Evolutionary conservation across 2,329 filamentous ascomycete species (phyloP).

Genomic region (Colletotrichum sojae): DNA sequence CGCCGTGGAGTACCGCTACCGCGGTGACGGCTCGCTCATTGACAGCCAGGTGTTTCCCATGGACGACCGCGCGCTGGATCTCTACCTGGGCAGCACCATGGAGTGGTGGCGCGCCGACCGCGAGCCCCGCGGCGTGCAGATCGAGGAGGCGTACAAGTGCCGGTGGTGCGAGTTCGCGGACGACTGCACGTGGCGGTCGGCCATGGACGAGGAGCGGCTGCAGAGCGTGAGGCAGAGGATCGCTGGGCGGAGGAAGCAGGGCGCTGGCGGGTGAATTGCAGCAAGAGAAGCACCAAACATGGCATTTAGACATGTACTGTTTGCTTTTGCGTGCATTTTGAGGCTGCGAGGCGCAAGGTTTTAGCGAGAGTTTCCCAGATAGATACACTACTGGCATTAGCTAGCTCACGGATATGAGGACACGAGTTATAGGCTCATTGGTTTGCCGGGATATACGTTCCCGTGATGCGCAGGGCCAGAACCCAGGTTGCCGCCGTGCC

Average conservation of each 20-base stretch:
- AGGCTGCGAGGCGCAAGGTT: slow-evolving; percentile 14
- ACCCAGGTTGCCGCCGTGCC: neutral
- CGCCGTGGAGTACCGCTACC: slow-evolving; percentile 68
- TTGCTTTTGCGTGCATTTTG: neutral
- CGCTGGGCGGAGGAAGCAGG: slow-evolving; percentile 19
- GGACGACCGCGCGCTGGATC: slow-evolving; percentile 73
- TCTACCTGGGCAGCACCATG: slow-evolving; percentile 79
- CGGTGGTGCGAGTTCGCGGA: slow-evolving; percentile 86
- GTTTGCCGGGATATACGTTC: neutral
- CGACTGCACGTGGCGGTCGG: slow-evolving; percentile 82
- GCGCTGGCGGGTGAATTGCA: neutral
- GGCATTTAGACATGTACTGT: too few relatives aligned
- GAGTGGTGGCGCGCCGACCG: slow-evolving; percentile 90
- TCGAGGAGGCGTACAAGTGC: slow-evolving; percentile 93
- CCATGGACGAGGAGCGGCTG: slow-evolving; percentile 72
- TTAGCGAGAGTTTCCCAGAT: neutral
- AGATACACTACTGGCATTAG: neutral
- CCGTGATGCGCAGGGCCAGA: neutral
- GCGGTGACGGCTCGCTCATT: slow-evolving; percentile 66
- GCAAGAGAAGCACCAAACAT: too few relatives aligned
- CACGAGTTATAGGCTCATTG: neutral
- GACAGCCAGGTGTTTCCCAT: slow-evolving; percentile 76
- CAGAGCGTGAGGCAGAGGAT: slow-evolving; percentile 23
- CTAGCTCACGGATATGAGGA: slow-evolving; percentile 3
- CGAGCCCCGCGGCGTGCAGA: slow-evolving; percentile 78